These are phyloP conservation scores for Debaryomyces robertsiae DNA, from an alignment of 1,139 yeast genomes.

Conservation along the genomic window DNA sequence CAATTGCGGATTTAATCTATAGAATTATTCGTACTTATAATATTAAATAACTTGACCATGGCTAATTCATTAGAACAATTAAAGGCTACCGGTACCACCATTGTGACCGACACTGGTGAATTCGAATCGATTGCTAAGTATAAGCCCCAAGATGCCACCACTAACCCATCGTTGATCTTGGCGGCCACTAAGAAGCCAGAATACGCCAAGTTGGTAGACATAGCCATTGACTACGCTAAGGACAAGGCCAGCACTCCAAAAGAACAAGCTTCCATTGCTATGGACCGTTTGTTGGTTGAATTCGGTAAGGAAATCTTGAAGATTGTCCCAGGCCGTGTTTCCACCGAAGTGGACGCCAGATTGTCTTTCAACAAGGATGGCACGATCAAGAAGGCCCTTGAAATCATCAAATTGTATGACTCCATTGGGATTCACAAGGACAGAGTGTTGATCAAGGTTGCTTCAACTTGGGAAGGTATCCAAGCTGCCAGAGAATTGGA, in stretches of 20 bases:
- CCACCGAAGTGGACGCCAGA: slow-evolving; percentile 98
- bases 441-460: slow-evolving; percentile 91
- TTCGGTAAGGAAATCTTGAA: slow-evolving; percentile 92
- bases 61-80: slow-evolving; percentile 85
- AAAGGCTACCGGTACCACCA: slow-evolving; percentile 92
- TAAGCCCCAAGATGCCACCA: slow-evolving; percentile 99
- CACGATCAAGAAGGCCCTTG: slow-evolving; percentile 87
- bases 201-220: slow-evolving; percentile 86
- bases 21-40: slow-evolving; percentile 1
- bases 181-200: slow-evolving; percentile 93
- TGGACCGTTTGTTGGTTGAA: slow-evolving; percentile 91
- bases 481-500: slow-evolving; percentile 98
- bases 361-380: slow-evolving; percentile 93
- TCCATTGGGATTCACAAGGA: slow-evolving; percentile 83
- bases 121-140: slow-evolving; percentile 96
- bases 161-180: slow-evolving; percentile 96
- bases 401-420: slow-evolving; percentile 83
- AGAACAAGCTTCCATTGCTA: slow-evolving; percentile 67
- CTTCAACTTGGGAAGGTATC: slow-evolving; percentile 99
- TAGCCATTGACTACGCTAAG: slow-evolving; percentile 87
- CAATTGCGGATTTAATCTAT: not conserved
- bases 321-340: slow-evolving; percentile 98
- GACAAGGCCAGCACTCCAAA: slow-evolving; percentile 52
- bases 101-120: slow-evolving; percentile 99
- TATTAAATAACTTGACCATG: slow-evolving; percentile 20